Evolutionary conservation across 352 stramenopile genomes (phyloP).

Genomic region (Phytophthora brassicae): DNA sequence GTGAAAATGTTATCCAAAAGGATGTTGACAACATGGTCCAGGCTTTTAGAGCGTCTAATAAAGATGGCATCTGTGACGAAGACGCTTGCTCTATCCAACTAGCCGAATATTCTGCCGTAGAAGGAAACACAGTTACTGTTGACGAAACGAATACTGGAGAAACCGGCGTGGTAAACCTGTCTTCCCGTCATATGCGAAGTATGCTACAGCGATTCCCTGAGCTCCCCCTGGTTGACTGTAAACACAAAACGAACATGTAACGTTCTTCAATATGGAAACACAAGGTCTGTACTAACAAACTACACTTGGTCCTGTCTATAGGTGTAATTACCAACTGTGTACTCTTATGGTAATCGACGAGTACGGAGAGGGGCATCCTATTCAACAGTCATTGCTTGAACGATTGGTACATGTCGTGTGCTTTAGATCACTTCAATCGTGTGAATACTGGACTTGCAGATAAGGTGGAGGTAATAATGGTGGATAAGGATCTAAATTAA

Average conservation of each 20-base stretch:
- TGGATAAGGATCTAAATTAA: constrained; percentile 27
- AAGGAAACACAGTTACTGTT: constrained; percentile 5
- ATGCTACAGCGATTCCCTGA: constrained; percentile 2
- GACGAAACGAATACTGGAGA: background rate
- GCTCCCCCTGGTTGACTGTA: constrained; percentile 8
- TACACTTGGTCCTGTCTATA: background rate
- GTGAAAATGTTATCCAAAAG: constrained; percentile 8
- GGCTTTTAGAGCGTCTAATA: background rate
- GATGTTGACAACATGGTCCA: constrained; percentile 10
- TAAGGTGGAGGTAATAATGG: constrained; percentile 16
- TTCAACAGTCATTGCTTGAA: constrained; percentile 11
- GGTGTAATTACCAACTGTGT: constrained; percentile 21
- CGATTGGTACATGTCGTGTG: constrained; percentile 21
- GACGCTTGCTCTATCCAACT: background rate
- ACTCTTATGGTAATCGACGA: constrained; percentile 14
- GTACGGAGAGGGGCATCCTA: constrained; percentile 3
- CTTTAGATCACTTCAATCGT: constrained; percentile 9
- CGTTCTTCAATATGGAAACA: background rate
- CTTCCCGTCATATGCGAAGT: constrained; percentile 2
- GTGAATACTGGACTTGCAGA: background rate
- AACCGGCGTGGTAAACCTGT: constrained; percentile 1
- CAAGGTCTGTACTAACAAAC: no score
- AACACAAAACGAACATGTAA: constrained; percentile 9
- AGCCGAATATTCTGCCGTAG: constrained; percentile 4
- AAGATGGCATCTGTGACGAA: background rate